Evolutionary conservation across 345 rosid genomes (phyloP), one percentile per base, ranked within the genome.

Genomic region (Eucalyptus globulus): DNA sequence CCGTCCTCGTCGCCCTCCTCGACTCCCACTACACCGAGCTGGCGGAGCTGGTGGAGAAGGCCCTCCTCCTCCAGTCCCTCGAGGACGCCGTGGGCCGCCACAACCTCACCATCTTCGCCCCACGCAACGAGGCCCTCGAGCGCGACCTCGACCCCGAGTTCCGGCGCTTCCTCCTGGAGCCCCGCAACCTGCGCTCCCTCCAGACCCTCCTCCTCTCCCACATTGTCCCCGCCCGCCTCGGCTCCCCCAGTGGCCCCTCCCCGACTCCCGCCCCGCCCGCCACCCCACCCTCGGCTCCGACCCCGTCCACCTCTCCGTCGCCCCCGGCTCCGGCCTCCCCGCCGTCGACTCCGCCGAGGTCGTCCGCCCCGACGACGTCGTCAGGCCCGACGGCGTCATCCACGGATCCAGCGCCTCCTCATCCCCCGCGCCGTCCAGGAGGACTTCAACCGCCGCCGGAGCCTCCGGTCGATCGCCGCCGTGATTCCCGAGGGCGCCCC

Each of bases 11-110:
- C 6, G 99, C 99, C 47, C 98, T 97, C 54, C 97, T 97, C 17
- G 99, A 97, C 92, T 97, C 99, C 62, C 99, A 95, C 93, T 97
- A 97, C 91, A 97, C 99, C 4, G 99, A 96, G 89, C 91, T 97
- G 26, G 94, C 99, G 6, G 99, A 97, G 88, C 96, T 97, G 7
- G 95, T 97, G 1, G 99, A 97, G 86, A 97, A 97, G 87, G 99
- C 99, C 50, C 95, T 95, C 51, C 98, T 97, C n/a, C 95, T 97
- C 27, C 97, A 95, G 54, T 93, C 95, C 29, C 97, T 98, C 4
- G 99, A 98, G 90, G 95, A 93, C 87, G 98, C 98, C n/a, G 99
- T 97, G 29, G 96, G 96, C 19, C 88, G 89, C 40, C 96, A 98
- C 94, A 96, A 96, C 87, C 91, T 98, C 89, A 98, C 99, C 92